phyloP scores from a whole-genome alignment of 2,329 filamentous ascomycete species.

The Colletotrichum eremochloae region DNA sequence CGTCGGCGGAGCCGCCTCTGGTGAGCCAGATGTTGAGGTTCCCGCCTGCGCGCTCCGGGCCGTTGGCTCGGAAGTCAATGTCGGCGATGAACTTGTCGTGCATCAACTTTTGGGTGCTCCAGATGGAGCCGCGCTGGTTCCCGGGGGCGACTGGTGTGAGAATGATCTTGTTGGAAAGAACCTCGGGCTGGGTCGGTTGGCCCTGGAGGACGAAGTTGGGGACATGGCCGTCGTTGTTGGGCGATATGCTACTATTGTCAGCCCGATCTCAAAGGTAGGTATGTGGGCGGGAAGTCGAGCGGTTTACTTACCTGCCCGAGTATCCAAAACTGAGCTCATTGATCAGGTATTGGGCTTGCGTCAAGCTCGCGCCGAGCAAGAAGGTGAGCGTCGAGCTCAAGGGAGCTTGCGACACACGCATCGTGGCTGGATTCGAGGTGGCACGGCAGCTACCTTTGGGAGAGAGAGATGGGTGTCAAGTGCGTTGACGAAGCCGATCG shows the following conservation, averaged over 20 bases:
- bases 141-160: conserved; percentile 91
- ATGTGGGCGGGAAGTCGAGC: background rate
- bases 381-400: conserved; percentile 53
- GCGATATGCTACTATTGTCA: conserved; percentile 39
- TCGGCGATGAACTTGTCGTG: conserved; percentile 83
- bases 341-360: conserved; percentile 75
- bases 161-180: conserved; percentile 90
- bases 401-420: conserved; percentile 55
- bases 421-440: conserved; percentile 49
- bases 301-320: conserved; percentile 69
- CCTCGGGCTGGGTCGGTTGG: conserved; percentile 68
- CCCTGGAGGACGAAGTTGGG: conserved; percentile 69
- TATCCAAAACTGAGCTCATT: conserved; percentile 85
- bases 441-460: conserved; percentile 23
- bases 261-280: background rate
- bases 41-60: conserved; percentile 86
- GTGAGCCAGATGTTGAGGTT: conserved; percentile 96
- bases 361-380: conserved; percentile 61
- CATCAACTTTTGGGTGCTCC: conserved; percentile 76
- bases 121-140: conserved; percentile 85
- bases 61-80: conserved; percentile 88
- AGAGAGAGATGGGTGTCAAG: conserved; percentile 29
- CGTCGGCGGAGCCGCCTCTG: conserved; percentile 72
- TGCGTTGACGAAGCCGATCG: conserved; percentile 37
- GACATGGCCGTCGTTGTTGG: conserved; percentile 50